These are phyloP conservation scores for Mucor circinelloides DNA, from an alignment of 371 early-diverging fungal genomes.

Conservation along the genomic window DNA sequence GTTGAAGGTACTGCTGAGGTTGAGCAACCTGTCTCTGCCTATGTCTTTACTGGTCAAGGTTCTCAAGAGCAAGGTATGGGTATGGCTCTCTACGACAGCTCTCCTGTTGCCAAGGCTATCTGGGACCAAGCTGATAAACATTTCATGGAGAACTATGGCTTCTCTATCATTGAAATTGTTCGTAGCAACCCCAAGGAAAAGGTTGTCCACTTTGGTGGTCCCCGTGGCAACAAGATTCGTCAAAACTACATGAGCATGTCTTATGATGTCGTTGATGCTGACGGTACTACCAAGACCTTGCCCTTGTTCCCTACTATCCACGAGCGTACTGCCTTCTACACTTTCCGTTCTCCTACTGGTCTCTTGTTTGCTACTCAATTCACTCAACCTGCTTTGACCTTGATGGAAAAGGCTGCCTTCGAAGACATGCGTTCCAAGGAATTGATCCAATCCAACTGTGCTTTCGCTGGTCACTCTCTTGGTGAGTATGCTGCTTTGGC, in stretches of 20 bases:
- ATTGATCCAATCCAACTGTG: conserved; percentile 79
- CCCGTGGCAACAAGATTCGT: conserved; percentile 89
- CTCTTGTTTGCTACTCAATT: conserved; percentile 95
- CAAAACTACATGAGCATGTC: conserved; percentile 90
- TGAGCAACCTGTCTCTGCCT: conserved; percentile 90
- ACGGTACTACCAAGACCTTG: conserved; percentile 72
- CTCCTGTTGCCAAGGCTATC: conserved; percentile 82
- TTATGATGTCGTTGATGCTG: conserved; percentile 81
- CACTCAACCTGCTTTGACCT: conserved; percentile 91
- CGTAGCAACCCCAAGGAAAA: conserved; percentile 85
- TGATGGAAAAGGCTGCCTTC: conserved; percentile 93
- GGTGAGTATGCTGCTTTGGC: conserved; percentile 96
- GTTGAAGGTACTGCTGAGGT: conserved; percentile 93
- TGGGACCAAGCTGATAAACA: conserved; percentile 95
- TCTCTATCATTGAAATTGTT: conserved; percentile 95
- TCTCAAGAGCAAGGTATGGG: conserved; percentile 97
- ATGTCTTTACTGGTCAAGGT: conserved; percentile 97
- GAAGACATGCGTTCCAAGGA: conserved; percentile 91
- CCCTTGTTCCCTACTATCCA: conserved; percentile 92
- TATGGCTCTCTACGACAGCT: conserved; percentile 89
- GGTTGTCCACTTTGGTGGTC: conserved; percentile 95
- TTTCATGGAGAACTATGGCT: conserved; percentile 86
- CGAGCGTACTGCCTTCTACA: conserved; percentile 80
- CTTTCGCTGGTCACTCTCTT: conserved; percentile 96
- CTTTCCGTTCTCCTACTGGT: conserved; percentile 91